phyloP scores from a whole-genome alignment of 192 early-diverging fungal genomes.

The Mortierella claussenii region DNA sequence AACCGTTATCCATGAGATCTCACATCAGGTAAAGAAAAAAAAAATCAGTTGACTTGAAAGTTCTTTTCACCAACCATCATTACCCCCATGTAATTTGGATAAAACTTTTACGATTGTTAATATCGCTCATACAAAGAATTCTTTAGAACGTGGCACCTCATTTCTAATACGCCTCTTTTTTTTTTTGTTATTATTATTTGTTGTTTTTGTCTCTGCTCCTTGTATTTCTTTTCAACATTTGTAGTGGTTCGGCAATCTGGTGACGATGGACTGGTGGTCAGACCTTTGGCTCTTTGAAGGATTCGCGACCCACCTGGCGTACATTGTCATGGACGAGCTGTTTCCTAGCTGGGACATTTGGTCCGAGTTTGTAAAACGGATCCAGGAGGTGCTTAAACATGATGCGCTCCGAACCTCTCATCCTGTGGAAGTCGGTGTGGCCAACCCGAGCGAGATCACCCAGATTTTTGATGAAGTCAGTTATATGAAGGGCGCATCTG shows the following conservation, averaged over 20 bases:
- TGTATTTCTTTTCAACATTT: neutral
- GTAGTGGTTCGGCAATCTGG: constrained; percentile 60
- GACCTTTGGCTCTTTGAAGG: constrained; percentile 63
- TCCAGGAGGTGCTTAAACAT: constrained; percentile 75
- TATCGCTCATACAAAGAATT: neutral
- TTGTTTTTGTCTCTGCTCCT: no score
- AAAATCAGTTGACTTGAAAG: no score
- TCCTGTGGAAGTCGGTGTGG: constrained; percentile 83
- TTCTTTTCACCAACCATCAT: no score
- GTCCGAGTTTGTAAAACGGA: constrained; percentile 74
- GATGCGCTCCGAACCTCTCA: constrained; percentile 84
- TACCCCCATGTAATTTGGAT: no score
- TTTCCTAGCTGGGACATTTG: constrained; percentile 85
- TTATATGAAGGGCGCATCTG: constrained; percentile 85
- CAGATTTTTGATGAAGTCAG: constrained; percentile 91
- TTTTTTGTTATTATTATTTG: no score
- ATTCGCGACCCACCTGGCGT: constrained; percentile 58
- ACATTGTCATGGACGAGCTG: constrained; percentile 74
- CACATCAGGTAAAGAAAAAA: constrained; percentile 38
- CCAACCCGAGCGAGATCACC: constrained; percentile 74
- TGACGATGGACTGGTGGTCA: constrained; percentile 62
- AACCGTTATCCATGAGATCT: constrained; percentile 56
- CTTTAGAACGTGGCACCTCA: no score
- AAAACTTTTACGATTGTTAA: no score
- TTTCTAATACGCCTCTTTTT: no score